phyloP scores from a whole-genome alignment of 352 stramenopile genomes.

The Phytopythium chamaehyphon region DNA sequence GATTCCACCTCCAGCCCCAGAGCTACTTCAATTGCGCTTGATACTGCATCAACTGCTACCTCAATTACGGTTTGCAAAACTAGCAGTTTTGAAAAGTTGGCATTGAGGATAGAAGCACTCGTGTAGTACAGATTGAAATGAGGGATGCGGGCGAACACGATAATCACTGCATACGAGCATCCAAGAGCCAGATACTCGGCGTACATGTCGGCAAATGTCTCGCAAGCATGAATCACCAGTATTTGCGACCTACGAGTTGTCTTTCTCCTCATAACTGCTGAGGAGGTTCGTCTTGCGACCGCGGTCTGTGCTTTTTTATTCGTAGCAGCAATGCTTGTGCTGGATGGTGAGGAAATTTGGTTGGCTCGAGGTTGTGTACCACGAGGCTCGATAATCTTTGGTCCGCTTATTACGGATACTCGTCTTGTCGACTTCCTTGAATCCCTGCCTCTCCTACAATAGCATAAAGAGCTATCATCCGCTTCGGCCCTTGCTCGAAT shows the following conservation, averaged over 20 bases:
- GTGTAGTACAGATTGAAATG: neutral
- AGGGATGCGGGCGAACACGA: neutral
- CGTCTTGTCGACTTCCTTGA: too few relatives aligned
- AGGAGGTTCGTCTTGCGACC: neutral
- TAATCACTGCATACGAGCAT: conserved; percentile 17
- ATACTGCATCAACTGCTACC: neutral
- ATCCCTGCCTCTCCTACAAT: too few relatives aligned
- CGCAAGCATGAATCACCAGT: conserved; percentile 27
- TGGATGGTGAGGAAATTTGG: too few relatives aligned
- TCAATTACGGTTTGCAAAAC: neutral
- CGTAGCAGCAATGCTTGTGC: too few relatives aligned
- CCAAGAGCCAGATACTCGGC: conserved; percentile 49
- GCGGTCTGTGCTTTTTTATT: too few relatives aligned
- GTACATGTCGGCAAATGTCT: conserved; percentile 43
- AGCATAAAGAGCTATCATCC: too few relatives aligned
- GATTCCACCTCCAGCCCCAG: neutral
- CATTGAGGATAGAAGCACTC: too few relatives aligned
- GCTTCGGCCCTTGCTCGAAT: too few relatives aligned
- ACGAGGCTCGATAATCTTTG: too few relatives aligned
- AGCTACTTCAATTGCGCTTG: neutral
- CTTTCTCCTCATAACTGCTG: neutral
- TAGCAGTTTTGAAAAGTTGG: neutral
- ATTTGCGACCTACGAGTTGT: conserved; percentile 4
- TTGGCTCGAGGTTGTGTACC: too few relatives aligned
- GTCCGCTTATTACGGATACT: too few relatives aligned